Evolutionary conservation across 2,329 filamentous ascomycete genomes (phyloP).

Genomic region (Thelonectria blattea): DNA sequence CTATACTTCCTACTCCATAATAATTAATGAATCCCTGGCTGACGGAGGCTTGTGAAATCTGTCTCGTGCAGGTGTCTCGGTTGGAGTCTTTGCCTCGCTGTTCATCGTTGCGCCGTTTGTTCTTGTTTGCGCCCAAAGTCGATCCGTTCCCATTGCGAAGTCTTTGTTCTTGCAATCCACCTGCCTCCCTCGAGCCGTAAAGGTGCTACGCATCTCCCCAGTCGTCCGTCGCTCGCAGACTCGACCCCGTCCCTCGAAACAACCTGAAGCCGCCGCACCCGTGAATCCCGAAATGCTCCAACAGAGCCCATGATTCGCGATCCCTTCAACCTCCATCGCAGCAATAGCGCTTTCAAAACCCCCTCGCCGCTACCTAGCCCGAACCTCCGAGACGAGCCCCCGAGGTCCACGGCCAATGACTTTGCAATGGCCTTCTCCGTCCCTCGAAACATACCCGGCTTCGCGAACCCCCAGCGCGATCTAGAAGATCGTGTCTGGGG

Average conservation of each 20-base stretch:
- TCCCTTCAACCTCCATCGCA: conserved; percentile 51
- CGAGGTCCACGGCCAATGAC: conserved; percentile 56
- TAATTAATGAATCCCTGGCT: conserved; percentile 7
- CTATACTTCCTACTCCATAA: neutral
- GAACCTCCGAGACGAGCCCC: conserved; percentile 54
- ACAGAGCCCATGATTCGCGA: conserved; percentile 49
- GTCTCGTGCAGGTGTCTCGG: conserved; percentile 16
- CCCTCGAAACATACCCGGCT: conserved; percentile 73
- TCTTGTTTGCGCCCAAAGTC: neutral
- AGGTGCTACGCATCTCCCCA: no score
- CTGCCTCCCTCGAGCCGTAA: neutral
- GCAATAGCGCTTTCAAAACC: conserved; percentile 54
- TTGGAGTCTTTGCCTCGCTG: conserved; percentile 2
- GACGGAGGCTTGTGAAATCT: conserved; percentile 18
- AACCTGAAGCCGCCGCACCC: neutral
- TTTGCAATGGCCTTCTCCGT: conserved; percentile 70
- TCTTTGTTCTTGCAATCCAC: neutral
- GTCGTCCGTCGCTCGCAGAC: neutral
- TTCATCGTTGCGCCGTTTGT: neutral
- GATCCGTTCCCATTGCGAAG: neutral
- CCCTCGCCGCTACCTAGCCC: conserved; percentile 53
- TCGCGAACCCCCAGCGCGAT: conserved; percentile 67
- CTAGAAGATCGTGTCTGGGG: conserved; percentile 73
- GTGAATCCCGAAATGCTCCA: conserved; percentile 37
- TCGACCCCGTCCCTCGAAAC: neutral